Evolutionary conservation across 164 flowering plant species (phyloP), one percentile per base, ranked within the genome.

Genomic region (Cinnamomum chago): DNA sequence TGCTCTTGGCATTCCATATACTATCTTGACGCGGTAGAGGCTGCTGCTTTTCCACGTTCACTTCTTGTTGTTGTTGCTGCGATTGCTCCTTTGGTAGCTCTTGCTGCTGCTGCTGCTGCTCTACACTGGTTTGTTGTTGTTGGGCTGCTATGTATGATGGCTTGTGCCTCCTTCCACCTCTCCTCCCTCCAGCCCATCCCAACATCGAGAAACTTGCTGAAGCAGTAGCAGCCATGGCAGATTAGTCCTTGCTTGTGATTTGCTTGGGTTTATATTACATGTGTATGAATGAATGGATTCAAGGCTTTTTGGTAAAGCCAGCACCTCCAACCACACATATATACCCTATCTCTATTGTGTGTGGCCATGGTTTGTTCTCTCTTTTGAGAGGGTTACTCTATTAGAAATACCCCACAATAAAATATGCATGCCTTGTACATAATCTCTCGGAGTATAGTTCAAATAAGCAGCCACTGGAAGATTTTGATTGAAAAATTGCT

Each of bases 1-100:
- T 94, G 90, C 89, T 92, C 88, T 83, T 80, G 22, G 79, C 65
- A 50, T 65, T 50, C 70, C 22, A 14, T 50, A 65, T 70, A 15
- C 50, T 24, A 4, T 15, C 50, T n/a, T 68, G 55, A 13, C 55
- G 47, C 47, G 9, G 47, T 35, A 7, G 47, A 35, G 47, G 47
- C 47, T 35, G 1, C 47, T 35, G 47, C 47, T 35, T 35, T 35
- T 65, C 50, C 5, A 47, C 68, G 2, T 35, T 40, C 10, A 50
- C 52, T 28, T 35, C 47, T 35, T 35, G 0, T 35, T 35, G 47
- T 35, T 35, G 47, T 1, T 35, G 47, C 47, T 7, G 10, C 47
- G 47, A 7, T 35, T 35, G 47, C 10, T 35, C 47, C 47, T 35
- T 35, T 35, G 47, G 47, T 35, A 35, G 47, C 47, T 35, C 47